phyloP scores from a whole-genome alignment of 164 flowering plant species.

The Saururus chinensis region DNA sequence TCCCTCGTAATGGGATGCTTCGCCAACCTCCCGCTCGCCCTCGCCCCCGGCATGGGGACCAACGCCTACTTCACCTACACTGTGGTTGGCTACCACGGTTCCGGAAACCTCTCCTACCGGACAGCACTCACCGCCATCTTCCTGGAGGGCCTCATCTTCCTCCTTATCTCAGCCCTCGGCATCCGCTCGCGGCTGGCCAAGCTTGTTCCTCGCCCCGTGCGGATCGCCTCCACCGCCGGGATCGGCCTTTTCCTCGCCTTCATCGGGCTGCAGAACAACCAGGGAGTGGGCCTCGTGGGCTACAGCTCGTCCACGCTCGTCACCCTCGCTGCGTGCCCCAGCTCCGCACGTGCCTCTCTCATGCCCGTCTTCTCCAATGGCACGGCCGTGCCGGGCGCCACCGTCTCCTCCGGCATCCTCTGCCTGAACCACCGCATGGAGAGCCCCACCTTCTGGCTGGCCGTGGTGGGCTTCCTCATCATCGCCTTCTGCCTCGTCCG shows the following conservation, averaged over 20 bases:
- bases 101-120: conserved; percentile 50
- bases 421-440: conserved; percentile 61
- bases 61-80: conserved; percentile 91
- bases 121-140: conserved; percentile 69
- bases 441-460: conserved; percentile 88
- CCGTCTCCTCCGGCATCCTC: conserved; percentile 48
- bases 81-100: conserved; percentile 90
- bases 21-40: conserved; percentile 70
- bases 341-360: conserved; percentile 34
- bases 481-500: conserved; percentile 64
- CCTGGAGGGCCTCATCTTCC: conserved; percentile 65
- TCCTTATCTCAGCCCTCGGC: conserved; percentile 62
- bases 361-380: conserved; percentile 73
- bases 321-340: conserved; percentile 74
- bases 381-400: conserved; percentile 52
- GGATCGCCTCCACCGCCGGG: conserved; percentile 77
- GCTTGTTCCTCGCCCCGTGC: conserved; percentile 72
- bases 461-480: conserved; percentile 62
- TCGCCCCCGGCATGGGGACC: conserved; percentile 93
- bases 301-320: conserved; percentile 64
- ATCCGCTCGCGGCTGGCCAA: conserved; percentile 67
- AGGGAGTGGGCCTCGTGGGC: conserved; percentile 75
- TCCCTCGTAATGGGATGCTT: conserved; percentile 73
- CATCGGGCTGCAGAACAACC: conserved; percentile 69
- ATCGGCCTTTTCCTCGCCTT: conserved; percentile 88